Evolutionary conservation across 164 flowering plant genomes (phyloP), one percentile per base, ranked within the genome.

Genomic region (Cinnamomum micranthum): DNA sequence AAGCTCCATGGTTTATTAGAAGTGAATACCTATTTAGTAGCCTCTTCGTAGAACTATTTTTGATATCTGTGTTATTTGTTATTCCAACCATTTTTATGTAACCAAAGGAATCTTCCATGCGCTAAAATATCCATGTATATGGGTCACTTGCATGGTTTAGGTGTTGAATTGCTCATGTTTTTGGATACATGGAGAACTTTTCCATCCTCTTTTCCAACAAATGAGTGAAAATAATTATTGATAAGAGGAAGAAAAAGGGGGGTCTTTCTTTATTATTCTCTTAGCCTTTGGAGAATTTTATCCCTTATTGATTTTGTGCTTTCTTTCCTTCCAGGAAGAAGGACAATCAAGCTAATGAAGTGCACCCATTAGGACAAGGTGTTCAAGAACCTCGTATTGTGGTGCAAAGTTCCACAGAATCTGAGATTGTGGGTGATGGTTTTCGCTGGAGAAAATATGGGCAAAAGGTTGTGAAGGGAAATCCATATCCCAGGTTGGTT

Each of bases 401-500:
- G 59, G 80, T 85, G 74, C 92, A 88, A 73, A 86, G 71, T 71
- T 76, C 91, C 15, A 76, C 84, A 0, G 95, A 91, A 69, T 50
- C 90, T 71, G 97, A 91, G 59, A 82, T 81, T 67, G 15, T 83
- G 2, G 88, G 87, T 1, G 97, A 95, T 80, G 97, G 99, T 25
- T 92, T 87, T 82, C 95, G 96, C 65, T 95, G 99, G 99, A 84
- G 99, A 84, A 95, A 93, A 85, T 95, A 95, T 71, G 99, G 99
- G 50, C 99, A 95, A 85, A 95, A 95, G 71, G 92, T 93, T 65
- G 98, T 95, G 76, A 93, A 87, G 80, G 98, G 99, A 80, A 95
- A 92, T 81, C 87, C 94, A 73, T 87, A 88, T 81, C 99, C 98
- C 70, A 93, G 98, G 99, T 94, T 74, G 17, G n/a, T 76, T 64